Conservation (phyloP, 148 eudicot species). For the Silene latifolia region DNA sequence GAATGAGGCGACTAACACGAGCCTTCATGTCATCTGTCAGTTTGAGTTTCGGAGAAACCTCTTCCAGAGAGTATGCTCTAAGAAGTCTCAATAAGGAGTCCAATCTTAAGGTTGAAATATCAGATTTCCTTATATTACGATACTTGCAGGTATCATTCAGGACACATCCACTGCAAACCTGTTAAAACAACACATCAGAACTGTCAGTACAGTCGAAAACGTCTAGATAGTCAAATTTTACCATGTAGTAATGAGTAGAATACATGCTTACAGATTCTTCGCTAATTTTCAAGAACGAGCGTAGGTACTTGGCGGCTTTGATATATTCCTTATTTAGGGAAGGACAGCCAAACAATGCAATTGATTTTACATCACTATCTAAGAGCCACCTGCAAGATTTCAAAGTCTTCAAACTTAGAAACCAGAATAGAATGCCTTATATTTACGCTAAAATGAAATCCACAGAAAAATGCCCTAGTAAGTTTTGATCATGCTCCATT, state of each 20-base stretch:
- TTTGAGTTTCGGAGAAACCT: slow-evolving; percentile 42
- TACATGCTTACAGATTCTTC: slow-evolving; percentile 49
- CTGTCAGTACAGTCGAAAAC: not conserved
- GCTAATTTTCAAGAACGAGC: slow-evolving; percentile 46
- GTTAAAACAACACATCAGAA: slow-evolving; percentile 2
- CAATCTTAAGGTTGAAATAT: slow-evolving; percentile 38
- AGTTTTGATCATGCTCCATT: not conserved
- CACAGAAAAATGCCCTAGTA: not conserved
- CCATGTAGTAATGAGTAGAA: not conserved
- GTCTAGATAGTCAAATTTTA: not conserved
- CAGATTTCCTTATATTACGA: slow-evolving; percentile 41
- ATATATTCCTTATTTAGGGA: slow-evolving; percentile 45
- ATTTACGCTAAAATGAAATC: not conserved
- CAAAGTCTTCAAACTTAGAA: not conserved
- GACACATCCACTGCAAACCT: slow-evolving; percentile 67
- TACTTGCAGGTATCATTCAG: slow-evolving; percentile 58
- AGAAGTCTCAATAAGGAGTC: slow-evolving; percentile 55
- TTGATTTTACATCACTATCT: slow-evolving; percentile 58
- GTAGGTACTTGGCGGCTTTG: slow-evolving; percentile 59
- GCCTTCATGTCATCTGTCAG: slow-evolving; percentile 55
- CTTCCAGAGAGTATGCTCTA: slow-evolving; percentile 53
- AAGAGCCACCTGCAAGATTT: slow-evolving; percentile 60
- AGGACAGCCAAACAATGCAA: slow-evolving; percentile 80
- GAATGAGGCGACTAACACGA: slow-evolving; percentile 51
- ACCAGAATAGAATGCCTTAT: not conserved